phyloP scores from a whole-genome alignment of 139 green algal species.

The Eudorina sp. region DNA sequence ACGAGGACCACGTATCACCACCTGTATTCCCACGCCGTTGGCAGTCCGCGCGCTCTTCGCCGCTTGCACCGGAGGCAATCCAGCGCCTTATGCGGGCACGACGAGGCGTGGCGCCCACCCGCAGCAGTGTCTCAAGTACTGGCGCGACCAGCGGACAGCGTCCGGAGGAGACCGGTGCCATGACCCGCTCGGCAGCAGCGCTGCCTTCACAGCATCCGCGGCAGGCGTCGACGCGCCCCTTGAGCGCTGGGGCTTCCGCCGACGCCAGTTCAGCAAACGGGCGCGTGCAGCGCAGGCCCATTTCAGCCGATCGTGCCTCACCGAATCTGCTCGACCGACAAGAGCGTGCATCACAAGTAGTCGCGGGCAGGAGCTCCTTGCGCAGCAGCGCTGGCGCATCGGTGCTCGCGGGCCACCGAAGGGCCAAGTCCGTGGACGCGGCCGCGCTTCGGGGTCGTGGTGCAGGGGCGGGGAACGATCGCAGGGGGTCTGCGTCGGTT shows the following conservation, averaged over 20 bases:
- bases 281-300: neutral
- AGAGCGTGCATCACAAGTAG: too few relatives aligned
- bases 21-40: neutral
- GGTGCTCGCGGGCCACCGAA: neutral
- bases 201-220: neutral
- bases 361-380: neutral
- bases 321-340: neutral
- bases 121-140: neutral
- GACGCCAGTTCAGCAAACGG: neutral
- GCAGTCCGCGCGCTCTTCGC: constrained; percentile 28
- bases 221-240: neutral
- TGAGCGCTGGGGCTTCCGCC: neutral
- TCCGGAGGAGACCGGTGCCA: neutral
- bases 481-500: neutral
- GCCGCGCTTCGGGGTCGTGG: neutral
- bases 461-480: neutral
- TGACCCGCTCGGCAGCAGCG: neutral
- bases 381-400: neutral
- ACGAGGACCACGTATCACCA: neutral
- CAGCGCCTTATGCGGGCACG: constrained; percentile 13
- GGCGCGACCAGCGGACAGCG: neutral
- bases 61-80: neutral
- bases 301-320: neutral
- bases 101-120: neutral
- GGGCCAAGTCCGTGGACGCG: constrained; percentile 16